Conservation (phyloP, 768 basidiomycete genomes). For the Panus rudis region DNA sequence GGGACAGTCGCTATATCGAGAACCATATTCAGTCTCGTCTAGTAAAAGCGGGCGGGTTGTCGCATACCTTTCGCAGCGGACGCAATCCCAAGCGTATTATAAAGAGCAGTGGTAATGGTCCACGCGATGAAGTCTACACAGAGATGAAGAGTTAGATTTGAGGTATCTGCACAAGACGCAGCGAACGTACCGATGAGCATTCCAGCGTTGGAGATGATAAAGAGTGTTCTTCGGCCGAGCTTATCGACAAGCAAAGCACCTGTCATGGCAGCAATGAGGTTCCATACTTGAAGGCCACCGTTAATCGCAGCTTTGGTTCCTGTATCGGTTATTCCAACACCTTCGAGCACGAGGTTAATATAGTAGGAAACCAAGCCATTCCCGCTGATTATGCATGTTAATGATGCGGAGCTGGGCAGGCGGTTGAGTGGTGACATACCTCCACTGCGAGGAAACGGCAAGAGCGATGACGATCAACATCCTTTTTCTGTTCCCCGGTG, state of each 20-base stretch:
- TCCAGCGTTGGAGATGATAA: slow-evolving; percentile 56
- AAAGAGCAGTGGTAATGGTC: slow-evolving; percentile 42
- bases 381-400: slow-evolving; percentile 31
- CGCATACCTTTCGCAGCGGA: slow-evolving; percentile 30
- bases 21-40: neutral
- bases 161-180: neutral
- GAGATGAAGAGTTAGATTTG: neutral
- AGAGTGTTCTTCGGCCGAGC: slow-evolving; percentile 62
- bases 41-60: neutral
- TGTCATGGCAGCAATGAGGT: slow-evolving; percentile 48
- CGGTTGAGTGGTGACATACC: slow-evolving; percentile 27
- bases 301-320: slow-evolving; percentile 56
- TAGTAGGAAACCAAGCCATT: slow-evolving; percentile 72
- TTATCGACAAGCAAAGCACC: slow-evolving; percentile 62
- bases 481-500: slow-evolving; percentile 60
- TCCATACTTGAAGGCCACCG: slow-evolving; percentile 60
- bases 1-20: slow-evolving; percentile 45
- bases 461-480: slow-evolving; percentile 63
- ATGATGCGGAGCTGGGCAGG: neutral
- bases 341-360: slow-evolving; percentile 59
- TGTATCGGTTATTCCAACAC: slow-evolving; percentile 50
- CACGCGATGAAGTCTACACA: slow-evolving; percentile 38
- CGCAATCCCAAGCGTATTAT: slow-evolving; percentile 19
- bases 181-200: slow-evolving; percentile 42
- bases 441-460: slow-evolving; percentile 72